Conservation (phyloP, 495 filamentous ascomycete species). For the Annulohypoxylon stygium region DNA sequence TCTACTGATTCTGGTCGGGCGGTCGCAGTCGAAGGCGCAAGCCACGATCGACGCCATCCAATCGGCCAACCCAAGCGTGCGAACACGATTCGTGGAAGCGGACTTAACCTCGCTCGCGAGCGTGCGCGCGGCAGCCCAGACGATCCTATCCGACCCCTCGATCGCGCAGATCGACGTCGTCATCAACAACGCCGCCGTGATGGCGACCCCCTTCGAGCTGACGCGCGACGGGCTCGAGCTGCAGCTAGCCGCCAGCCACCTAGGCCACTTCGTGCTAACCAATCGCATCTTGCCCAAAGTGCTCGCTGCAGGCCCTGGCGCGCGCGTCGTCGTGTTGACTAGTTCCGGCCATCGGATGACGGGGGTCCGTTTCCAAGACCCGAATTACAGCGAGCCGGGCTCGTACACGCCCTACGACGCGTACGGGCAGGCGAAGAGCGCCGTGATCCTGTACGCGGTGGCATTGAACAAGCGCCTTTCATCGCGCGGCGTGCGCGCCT, state of each 20-base stretch:
- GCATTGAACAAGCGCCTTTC: constrained; percentile 61
- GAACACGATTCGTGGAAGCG: constrained; percentile 59
- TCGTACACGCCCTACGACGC: constrained; percentile 59
- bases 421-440: constrained; percentile 71
- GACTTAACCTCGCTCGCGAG: constrained; percentile 62
- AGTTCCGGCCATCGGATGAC: constrained; percentile 57
- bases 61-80: constrained; percentile 54
- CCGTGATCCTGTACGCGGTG: constrained; percentile 69
- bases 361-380: constrained; percentile 64
- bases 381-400: constrained; percentile 58
- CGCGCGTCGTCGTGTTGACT: constrained; percentile 56
- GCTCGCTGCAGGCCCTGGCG: constrained; percentile 46
- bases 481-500: constrained; percentile 48
- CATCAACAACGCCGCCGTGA: constrained; percentile 79
- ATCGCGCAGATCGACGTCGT: constrained; percentile 72
- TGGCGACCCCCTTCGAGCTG: constrained; percentile 61
- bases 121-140: constrained; percentile 64
- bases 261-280: constrained; percentile 71
- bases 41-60: constrained; percentile 58
- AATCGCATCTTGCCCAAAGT: constrained; percentile 66
- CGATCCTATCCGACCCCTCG: constrained; percentile 58
- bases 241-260: constrained; percentile 70
- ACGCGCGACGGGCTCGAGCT: constrained; percentile 64
- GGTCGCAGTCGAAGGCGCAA: constrained; percentile 55
- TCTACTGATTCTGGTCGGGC: constrained; percentile 59